Percentiles rank a stretch among this genome's conserved stretches.
These are phyloP conservation scores for Pascua sp. DNA, from an alignment of 1,284 basidiomycete species.

Conservation along the genomic window DNA sequence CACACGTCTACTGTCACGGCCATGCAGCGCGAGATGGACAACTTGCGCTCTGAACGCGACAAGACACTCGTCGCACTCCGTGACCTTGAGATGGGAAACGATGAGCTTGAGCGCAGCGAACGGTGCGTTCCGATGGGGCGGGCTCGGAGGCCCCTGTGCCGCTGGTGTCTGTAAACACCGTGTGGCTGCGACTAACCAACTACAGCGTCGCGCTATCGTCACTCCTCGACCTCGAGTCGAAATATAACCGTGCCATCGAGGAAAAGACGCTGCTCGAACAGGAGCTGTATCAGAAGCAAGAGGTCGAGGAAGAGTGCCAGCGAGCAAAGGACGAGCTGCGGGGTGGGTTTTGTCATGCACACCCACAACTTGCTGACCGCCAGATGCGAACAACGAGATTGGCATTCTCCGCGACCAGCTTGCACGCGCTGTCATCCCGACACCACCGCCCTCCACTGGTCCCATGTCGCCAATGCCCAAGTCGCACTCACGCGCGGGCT, in stretches of 20 bases:
- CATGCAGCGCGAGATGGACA: conserved; percentile 71
- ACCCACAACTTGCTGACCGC: background rate
- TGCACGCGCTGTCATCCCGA: conserved; percentile 26
- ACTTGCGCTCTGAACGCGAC: conserved; percentile 70
- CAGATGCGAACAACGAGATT: conserved; percentile 70
- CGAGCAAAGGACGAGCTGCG: conserved; percentile 87
- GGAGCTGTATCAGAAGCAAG: conserved; percentile 87
- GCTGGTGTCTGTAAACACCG: no score
- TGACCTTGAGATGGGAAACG: conserved; percentile 92
- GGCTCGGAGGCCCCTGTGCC: background rate
- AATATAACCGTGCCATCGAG: conserved; percentile 86
- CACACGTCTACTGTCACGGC: conserved; percentile 72
- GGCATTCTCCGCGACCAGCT: conserved; percentile 72
- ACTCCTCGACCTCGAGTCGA: conserved; percentile 83
- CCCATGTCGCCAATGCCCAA: conserved; percentile 39
- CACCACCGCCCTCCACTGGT: conserved; percentile 36
- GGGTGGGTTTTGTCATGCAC: conserved; percentile 56
- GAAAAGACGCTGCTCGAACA: conserved; percentile 96
- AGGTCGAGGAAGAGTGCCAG: conserved; percentile 86
- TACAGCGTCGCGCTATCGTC: conserved; percentile 76
- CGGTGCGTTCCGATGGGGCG: conserved; percentile 49
- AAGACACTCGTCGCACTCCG: conserved; percentile 73
- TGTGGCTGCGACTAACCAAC: background rate
- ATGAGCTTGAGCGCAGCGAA: conserved; percentile 88
- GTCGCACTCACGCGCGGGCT: background rate